Base-by-base conservation (phyloP, 108 stramenopile genomes). In the Nitzschia inconspicua region DNA sequence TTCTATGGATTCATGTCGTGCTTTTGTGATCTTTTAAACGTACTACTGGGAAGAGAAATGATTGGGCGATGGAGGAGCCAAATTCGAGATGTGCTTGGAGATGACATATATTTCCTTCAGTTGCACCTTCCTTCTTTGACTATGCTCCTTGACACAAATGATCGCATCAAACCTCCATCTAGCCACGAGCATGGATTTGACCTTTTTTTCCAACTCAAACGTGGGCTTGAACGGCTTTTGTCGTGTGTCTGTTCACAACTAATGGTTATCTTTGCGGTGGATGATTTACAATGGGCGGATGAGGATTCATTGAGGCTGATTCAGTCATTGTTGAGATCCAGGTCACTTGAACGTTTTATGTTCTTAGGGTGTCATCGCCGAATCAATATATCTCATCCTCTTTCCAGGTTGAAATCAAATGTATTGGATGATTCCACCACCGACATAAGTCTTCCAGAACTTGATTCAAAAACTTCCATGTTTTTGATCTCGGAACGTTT, bases 291-390 rank as follows among this genome's bases (percentile, higher is more conserved):
- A 0, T 54, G 29, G 53, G 53, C 53, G 3, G n/a, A 5, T 36
- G 53, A 39, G 34, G 53, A 54, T 22, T 54, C 53, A 11, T 22
- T 54, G 34, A 32, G 18, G 34, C 25, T 54, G 34, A 32, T 54
- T 8, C 34, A 34, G 31, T 23, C 53, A 36, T 5, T 54, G 2
- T 18, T 54, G 18, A 23, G 20, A 19, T 36, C 53, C 10, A 32
- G 37, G 37, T 22, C 20, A 11, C 23, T 54, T 2, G 13, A 18
- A 18, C 34, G 37, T n/a, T 54, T 54, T 36, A 36, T 54, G 23
- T 54, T 54, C 19, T 19, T 54, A 36, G 53, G 53, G 34, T 54
- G 14, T 11, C 18, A 54, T 25, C 63, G 63, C 8, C 52, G 51
- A 4, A 30, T 65, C 16, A 65, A 54, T 20, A 4, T 4, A 5